Evolutionary conservation across 345 rosid species (phyloP), one percentile per base, ranked within the genome.

Genomic region (Eucalyptus virginea): DNA sequence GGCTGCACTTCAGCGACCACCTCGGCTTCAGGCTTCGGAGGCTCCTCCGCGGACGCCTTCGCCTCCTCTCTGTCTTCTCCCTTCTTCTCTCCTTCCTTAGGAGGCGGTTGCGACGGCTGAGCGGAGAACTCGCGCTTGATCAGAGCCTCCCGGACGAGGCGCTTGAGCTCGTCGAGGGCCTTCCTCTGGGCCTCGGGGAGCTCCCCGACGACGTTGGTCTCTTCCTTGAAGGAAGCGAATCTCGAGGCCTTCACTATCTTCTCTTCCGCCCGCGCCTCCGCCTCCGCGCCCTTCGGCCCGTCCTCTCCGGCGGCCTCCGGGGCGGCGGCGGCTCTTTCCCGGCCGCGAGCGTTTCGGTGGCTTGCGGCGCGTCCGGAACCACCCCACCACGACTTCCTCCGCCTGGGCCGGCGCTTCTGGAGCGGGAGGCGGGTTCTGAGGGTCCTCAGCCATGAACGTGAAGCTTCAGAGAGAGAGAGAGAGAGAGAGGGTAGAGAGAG

Each of bases 121-220:
- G 69, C 12, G n/a, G 87, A 16, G 65, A 90, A 88, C 87, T 90
- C 91, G 87, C 58, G 88, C 88, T 62, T 88, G 83, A 51, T 69
- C 69, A 51, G 69, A 49, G 89, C 90, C 87, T 86, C 91, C 80
- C 72, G 49, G 28, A 89, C 50, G 87, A 91, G 90, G 67, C 52
- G 56, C 83, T 69, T 91, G 81, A 91, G 89, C 90, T 91, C 92
- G 32, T 91, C 90, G 9, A 91, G 89, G n/a, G 90, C 90, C 89
- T 89, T 89, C 87, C 49, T 89, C 62, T 91, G 89, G 17, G 62
- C 45, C 42, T 91, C 92, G 80, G 92, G 88, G n/a, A 91, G 90
- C 67, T 91, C 90, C 34, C 86, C 89, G 45, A 89, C 92, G 17
- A 87, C 86, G 88, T 91, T 81, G 86, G 88, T 91, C 87, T 91